Percentiles rank a stretch among this genome's conserved stretches.
phyloP scores from a whole-genome alignment of 2,329 filamentous ascomycete genomes.

The Drechslerella coelobrocha region DNA sequence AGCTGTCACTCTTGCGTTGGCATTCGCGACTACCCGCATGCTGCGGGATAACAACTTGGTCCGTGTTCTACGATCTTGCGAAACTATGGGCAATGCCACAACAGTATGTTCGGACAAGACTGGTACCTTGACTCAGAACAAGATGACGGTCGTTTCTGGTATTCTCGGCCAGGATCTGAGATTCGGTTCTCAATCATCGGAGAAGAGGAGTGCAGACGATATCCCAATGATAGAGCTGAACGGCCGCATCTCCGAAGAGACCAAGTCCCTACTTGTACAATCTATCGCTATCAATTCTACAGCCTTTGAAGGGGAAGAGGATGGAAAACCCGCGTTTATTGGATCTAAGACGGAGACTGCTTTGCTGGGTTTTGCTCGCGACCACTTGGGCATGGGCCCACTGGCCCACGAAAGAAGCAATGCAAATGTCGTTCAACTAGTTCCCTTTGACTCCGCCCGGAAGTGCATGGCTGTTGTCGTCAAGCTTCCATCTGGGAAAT shows the following conservation, averaged over 20 bases:
- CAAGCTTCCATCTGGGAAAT: slow-evolving; percentile 63
- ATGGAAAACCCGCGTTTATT: slow-evolving; percentile 69
- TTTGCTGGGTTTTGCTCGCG: slow-evolving; percentile 72
- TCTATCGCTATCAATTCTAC: slow-evolving; percentile 74
- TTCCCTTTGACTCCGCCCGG: slow-evolving; percentile 69
- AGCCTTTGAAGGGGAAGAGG: slow-evolving; percentile 71
- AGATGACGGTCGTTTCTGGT: slow-evolving; percentile 60
- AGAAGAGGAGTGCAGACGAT: slow-evolving; percentile 58
- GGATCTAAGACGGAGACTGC: slow-evolving; percentile 81
- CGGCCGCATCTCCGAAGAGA: slow-evolving; percentile 62
- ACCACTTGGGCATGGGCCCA: slow-evolving; percentile 70
- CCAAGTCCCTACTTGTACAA: slow-evolving; percentile 67
- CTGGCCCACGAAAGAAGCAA: slow-evolving; percentile 70
- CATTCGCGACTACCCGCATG: slow-evolving; percentile 72
- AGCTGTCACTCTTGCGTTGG: slow-evolving; percentile 72
- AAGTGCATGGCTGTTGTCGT: slow-evolving; percentile 73
- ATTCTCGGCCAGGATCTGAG: slow-evolving; percentile 56
- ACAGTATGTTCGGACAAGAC: slow-evolving; percentile 84
- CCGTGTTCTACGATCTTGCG: slow-evolving; percentile 71
- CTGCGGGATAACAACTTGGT: slow-evolving; percentile 74
- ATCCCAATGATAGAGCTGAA: slow-evolving; percentile 66
- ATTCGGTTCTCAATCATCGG: slow-evolving; percentile 55
- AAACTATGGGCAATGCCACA: slow-evolving; percentile 75
- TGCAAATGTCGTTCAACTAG: slow-evolving; percentile 65
- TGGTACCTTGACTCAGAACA: slow-evolving; percentile 72